Base-by-base conservation (phyloP, 306 rosid species). In the Prosopis cineraria region DNA sequence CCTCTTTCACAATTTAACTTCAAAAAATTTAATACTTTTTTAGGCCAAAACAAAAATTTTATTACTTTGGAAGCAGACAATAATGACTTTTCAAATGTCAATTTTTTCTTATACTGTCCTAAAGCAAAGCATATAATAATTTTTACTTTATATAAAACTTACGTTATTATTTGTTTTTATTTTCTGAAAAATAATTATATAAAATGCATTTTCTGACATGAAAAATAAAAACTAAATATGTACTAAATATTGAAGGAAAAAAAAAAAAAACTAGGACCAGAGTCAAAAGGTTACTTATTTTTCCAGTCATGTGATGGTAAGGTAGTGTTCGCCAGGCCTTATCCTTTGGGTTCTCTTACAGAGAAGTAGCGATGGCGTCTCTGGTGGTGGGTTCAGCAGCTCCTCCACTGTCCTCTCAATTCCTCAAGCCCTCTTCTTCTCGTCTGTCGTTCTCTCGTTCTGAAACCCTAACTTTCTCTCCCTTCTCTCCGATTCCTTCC, bases 371-470 rank as follows among this genome's bases (percentile, higher is more conserved):
- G 53, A 85, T 85, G 97, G 98, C 91, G 31, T 89, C 96, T 1
- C 85, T 91, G 19, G 39, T 92, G 34, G 81, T 94, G 45, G 89
- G 27, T 52, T 10, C 84, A 7, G 66, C 90, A 64, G 82, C 91
- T 84, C 83, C 87, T 27, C 80, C 91, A 27, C 74, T 88, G 43
- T 72, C 85, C 29, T 16, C 60, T 83, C 80, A 86, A 78, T 58
- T 69, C 1, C 82, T 79, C 20, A 39, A 37, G 60, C 72, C 79
- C 25, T 72, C 80, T 34, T 72, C 80, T 34, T 85, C 87, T 71
- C 84, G 88, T 71, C 84, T 86, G 77, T 94, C 94, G 3, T 89
- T 94, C 68, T 89, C 93, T 41, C 85, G 84, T 17, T 90, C 91
- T 3, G 86, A 94, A 87, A 30, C 89, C 83, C 85, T 94, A 27